phyloP scores from a whole-genome alignment of 1,139 yeast species.

The Kodamaea plutei region DNA sequence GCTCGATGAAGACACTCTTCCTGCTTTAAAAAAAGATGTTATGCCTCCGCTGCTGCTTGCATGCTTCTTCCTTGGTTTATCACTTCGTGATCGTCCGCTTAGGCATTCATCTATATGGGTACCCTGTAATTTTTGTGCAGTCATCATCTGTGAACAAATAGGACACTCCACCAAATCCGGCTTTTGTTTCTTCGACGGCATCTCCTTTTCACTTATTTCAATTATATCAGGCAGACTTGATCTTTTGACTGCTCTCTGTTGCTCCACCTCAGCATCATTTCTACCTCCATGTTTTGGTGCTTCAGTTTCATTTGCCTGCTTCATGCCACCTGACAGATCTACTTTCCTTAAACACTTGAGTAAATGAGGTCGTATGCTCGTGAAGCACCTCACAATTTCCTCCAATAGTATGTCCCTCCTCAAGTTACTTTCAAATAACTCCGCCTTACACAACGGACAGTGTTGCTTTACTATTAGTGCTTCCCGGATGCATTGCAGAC shows the following conservation, averaged over 20 bases:
- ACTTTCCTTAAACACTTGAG: neutral
- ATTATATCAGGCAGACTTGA: constrained; percentile 15
- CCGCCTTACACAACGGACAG: constrained; percentile 80
- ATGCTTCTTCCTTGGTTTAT: constrained; percentile 6
- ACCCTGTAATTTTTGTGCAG: constrained; percentile 55
- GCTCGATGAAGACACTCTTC: constrained; percentile 5
- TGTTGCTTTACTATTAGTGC: constrained; percentile 53
- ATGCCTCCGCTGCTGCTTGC: constrained; percentile 15
- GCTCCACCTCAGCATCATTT: constrained; percentile 1
- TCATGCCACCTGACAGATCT: no score
- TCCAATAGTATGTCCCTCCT: constrained; percentile 69
- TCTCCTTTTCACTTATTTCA: constrained; percentile 14
- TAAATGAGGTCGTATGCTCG: constrained; percentile 35
- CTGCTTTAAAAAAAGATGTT: constrained; percentile 33
- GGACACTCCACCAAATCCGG: constrained; percentile 57
- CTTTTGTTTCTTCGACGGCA: constrained; percentile 9
- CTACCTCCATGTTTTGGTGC: no score
- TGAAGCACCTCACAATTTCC: constrained; percentile 61
- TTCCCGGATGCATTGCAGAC: constrained; percentile 83
- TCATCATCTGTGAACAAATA: constrained; percentile 55
- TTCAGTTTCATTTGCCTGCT: no score
- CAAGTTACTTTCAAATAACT: constrained; percentile 66
- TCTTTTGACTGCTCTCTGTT: constrained; percentile 2
- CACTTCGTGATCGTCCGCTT: constrained; percentile 20
- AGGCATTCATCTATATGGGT: constrained; percentile 73